Evolutionary conservation across 2,329 filamentous ascomycete species (phyloP), one percentile per base, ranked within the genome.

Genomic region (Xylariaceae sp.): DNA sequence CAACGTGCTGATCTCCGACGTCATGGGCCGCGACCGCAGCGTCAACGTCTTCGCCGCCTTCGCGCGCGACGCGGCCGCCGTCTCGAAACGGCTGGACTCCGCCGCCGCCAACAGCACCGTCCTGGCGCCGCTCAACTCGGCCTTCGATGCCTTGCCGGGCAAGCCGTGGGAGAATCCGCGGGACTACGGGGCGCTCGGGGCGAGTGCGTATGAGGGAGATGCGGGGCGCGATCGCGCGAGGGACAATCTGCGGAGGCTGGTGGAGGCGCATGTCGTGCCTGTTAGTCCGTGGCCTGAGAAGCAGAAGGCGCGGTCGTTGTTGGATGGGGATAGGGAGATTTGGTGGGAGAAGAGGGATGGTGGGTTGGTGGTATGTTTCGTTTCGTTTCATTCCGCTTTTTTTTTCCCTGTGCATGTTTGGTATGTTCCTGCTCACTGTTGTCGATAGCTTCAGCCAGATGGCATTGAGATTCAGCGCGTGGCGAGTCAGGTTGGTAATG

Each of bases 31-130:
- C 65, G 86, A 90, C 57, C 86, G 89, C 67, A 83, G 80, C 62
- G 89, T 96, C 71, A 92, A 90, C 64, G 87, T 92, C 66, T 97
- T 97, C 75, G 88, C 90, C 35, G 86, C 86, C 48, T 85, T 96
- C 69, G 87, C 88, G 4, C 85, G 92, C 60, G 88, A 93, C 70
- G 85, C 92, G 68, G 82, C 86, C 51, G 75, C 80, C n/a, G 80
- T 92, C 17, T 82, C 85, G 8, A 75, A 78, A 18, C 88, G 89
- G 0, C 82, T 97, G 11, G 83, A 88, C 67, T 82, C 90, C 71
- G 74, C 80, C 0, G 71, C 76, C 0, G 74, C 81, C 59, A 92
- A 93, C 72, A 89, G 89, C 13, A 97, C 92, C 1, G 86, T 97
- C 23, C 84, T 97, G 2, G 93, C 92, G 4, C 94, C 94, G 0